Evolutionary conservation across 345 rosid species (phyloP).

Genomic region (Syzygium grande): DNA sequence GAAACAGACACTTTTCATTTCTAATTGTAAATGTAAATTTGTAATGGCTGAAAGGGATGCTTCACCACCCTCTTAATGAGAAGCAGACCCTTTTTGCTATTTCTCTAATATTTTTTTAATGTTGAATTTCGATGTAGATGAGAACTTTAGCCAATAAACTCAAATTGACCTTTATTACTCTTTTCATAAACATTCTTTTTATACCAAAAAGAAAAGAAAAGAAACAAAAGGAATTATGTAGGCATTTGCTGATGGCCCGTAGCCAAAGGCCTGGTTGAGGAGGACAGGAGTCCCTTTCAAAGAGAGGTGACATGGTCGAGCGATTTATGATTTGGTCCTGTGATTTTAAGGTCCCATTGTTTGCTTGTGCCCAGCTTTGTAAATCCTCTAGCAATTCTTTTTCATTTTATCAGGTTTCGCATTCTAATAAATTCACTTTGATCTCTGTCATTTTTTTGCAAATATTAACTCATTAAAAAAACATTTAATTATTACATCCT

Average conservation of each 20-base stretch:
- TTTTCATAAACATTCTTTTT: neutral
- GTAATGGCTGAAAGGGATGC: neutral
- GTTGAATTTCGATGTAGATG: neutral
- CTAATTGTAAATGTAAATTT: neutral
- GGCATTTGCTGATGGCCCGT: neutral
- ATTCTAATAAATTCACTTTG: neutral
- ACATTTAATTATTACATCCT: neutral
- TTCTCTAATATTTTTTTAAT: neutral
- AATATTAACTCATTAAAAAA: neutral
- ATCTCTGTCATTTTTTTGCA: neutral
- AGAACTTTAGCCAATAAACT: neutral
- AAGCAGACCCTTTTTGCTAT: neutral
- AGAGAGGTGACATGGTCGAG: neutral
- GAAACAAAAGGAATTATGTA: neutral
- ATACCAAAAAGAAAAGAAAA: neutral
- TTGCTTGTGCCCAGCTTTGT: neutral
- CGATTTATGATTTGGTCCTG: neutral
- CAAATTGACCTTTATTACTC: neutral
- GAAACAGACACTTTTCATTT: neutral
- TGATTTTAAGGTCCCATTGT: neutral
- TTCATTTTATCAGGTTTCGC: neutral
- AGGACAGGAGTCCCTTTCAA: neutral
- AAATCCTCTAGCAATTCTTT: neutral
- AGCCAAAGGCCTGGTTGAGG: neutral
- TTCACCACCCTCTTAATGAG: neutral